These are phyloP conservation scores for Podaxis pistillaris DNA, from an alignment of 768 basidiomycete species.

Conservation along the genomic window DNA sequence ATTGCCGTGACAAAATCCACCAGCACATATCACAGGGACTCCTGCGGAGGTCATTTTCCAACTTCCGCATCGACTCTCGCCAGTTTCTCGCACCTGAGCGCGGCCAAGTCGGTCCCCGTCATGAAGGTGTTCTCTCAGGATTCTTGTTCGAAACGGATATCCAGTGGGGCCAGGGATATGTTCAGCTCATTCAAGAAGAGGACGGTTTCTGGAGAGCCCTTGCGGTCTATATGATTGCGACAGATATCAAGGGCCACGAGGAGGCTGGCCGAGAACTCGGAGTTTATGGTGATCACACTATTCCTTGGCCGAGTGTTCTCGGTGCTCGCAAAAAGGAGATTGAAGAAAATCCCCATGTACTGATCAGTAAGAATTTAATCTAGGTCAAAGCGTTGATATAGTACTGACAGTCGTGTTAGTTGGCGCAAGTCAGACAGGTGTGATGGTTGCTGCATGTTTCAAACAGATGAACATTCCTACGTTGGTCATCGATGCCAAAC, in stretches of 20 bases:
- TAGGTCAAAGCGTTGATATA: background rate
- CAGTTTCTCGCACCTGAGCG: conserved; percentile 6
- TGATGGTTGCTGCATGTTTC: conserved; percentile 8
- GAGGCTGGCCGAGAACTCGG: conserved; percentile 3
- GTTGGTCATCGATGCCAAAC: conserved; percentile 1
- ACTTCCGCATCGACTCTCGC: conserved; percentile 4
- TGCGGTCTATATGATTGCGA: background rate
- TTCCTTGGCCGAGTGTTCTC: background rate
- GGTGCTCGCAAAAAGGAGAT: background rate
- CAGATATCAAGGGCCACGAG: conserved; percentile 10
- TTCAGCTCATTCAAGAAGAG: background rate
- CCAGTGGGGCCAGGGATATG: conserved; percentile 11
- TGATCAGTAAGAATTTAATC: conserved; percentile 2
- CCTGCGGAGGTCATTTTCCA: background rate
- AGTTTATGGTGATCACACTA: conserved; percentile 2
- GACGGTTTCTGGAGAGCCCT: conserved; percentile 8
- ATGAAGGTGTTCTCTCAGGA: conserved; percentile 1
- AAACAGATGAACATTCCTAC: conserved; percentile 12
- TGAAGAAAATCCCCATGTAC: conserved; percentile 1
- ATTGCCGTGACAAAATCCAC: conserved; percentile 2
- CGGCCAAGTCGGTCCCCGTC: background rate
- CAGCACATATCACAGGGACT: background rate
- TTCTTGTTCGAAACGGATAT: conserved; percentile 8
- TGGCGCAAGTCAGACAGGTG: conserved; percentile 4
- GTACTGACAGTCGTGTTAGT: background rate